A percentile compares a stretch with the other conserved stretches of the same genome.
Conservation (phyloP, 2,329 filamentous ascomycete species). For the Furcasterigmium furcatum region DNA sequence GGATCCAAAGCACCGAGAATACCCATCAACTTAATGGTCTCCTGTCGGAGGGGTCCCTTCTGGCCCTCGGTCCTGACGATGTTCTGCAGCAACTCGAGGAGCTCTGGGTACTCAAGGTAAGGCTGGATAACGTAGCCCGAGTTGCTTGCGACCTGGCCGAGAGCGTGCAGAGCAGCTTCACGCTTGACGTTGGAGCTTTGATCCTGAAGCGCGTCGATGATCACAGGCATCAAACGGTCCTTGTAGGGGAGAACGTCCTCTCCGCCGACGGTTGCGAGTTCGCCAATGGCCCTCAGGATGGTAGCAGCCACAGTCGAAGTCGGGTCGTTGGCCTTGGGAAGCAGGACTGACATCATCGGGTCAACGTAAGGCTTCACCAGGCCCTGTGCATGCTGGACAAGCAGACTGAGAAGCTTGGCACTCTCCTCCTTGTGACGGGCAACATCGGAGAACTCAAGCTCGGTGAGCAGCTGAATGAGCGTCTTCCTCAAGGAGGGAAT, state of each 20-base stretch:
- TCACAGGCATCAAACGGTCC: constrained; percentile 88
- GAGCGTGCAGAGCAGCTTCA: constrained; percentile 83
- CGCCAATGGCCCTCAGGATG: constrained; percentile 91
- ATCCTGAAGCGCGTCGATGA: constrained; percentile 91
- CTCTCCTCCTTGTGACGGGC: constrained; percentile 95
- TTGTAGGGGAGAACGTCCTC: constrained; percentile 93
- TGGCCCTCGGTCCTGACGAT: constrained; percentile 90
- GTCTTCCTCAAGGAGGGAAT: constrained; percentile 94
- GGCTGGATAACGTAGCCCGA: constrained; percentile 97
- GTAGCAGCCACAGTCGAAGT: constrained; percentile 89
- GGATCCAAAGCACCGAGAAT: constrained; percentile 93
- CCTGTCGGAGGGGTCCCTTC: constrained; percentile 78
- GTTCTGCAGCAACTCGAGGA: constrained; percentile 87
- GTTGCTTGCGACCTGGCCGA: constrained; percentile 91
- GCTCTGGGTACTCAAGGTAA: constrained; percentile 90
- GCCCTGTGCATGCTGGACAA: constrained; percentile 88
- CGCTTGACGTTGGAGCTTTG: constrained; percentile 87
- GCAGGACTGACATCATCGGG: constrained; percentile 89
- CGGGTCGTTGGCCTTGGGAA: constrained; percentile 84
- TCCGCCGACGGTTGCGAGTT: constrained; percentile 89
- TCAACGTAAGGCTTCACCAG: constrained; percentile 96
- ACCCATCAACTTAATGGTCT: constrained; percentile 95
- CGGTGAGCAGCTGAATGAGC: constrained; percentile 91
- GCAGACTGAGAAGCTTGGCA: constrained; percentile 84
- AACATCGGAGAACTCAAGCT: constrained; percentile 94